These are phyloP conservation scores for Cardamine resedifolia DNA, from an alignment of 345 rosid species.

Conservation along the genomic window DNA sequence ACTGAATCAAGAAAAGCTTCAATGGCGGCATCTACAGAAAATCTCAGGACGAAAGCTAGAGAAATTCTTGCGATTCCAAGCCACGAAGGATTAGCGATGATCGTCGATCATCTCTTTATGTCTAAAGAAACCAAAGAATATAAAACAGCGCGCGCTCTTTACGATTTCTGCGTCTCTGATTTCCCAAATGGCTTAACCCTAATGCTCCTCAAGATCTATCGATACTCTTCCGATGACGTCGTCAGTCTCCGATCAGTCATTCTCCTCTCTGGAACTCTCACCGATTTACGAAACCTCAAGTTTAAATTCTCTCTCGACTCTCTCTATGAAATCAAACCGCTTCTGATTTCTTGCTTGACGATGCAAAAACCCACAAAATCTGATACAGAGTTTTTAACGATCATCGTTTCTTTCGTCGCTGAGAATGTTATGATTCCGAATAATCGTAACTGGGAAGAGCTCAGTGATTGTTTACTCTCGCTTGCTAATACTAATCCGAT, in stretches of 20 bases:
- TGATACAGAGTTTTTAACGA: too few species aligned
- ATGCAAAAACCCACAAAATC: neutral
- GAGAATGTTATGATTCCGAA: neutral
- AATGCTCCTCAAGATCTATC: slow-evolving; percentile 15
- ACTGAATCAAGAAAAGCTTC: neutral
- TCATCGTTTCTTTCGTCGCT: slow-evolving; percentile 13
- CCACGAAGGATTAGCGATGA: neutral
- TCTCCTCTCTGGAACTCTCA: neutral
- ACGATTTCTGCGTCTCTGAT: neutral
- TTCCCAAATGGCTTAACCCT: slow-evolving; percentile 18
- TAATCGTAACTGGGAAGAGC: slow-evolving; percentile 4
- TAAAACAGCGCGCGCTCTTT: neutral
- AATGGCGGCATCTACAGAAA: neutral
- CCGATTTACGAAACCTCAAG: neutral
- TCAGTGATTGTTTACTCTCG: neutral
- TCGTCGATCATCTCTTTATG: neutral
- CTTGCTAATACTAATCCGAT: neutral
- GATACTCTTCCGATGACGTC: neutral
- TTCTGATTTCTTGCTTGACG: neutral
- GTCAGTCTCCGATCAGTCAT: neutral
- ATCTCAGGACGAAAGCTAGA: neutral
- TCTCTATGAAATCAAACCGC: slow-evolving; percentile 3
- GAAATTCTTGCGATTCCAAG: slow-evolving; percentile 6
- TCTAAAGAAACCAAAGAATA: neutral
- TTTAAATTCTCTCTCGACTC: neutral